Percentiles rank a stretch among this genome's conserved stretches.
Conservation (phyloP, 306 rosid genomes). For the Gastrolobium villosum region DNA sequence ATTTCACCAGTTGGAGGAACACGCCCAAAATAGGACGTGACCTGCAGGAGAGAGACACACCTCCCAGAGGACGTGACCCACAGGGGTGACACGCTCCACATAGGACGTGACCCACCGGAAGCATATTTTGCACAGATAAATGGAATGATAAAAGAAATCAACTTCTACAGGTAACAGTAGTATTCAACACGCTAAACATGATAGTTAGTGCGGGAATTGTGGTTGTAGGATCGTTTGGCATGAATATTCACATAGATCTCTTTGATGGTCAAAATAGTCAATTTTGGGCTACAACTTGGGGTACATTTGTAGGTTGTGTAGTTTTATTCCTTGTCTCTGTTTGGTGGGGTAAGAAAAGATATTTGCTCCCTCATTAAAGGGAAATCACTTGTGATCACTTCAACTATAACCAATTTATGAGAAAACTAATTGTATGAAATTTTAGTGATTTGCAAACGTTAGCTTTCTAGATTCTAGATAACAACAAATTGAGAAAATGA, state of each 20-base stretch:
- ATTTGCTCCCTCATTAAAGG: slow-evolving; percentile 32
- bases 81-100: too few relatives aligned
- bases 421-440: not conserved
- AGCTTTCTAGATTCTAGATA: too few relatives aligned
- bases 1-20: too few relatives aligned
- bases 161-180: slow-evolving; percentile 76
- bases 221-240: slow-evolving; percentile 54
- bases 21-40: too few relatives aligned
- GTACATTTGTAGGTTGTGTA: slow-evolving; percentile 26
- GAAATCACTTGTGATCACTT: not conserved
- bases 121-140: too few relatives aligned
- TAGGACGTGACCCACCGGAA: too few relatives aligned
- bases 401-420: not conserved
- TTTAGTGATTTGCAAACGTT: too few relatives aligned
- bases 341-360: slow-evolving; percentile 50
- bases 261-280: slow-evolving; percentile 29
- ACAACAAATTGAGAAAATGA: too few relatives aligned
- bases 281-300: slow-evolving; percentile 29
- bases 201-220: slow-evolving; percentile 45
- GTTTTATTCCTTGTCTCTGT: slow-evolving; percentile 3
- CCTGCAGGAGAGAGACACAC: too few relatives aligned
- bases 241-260: slow-evolving; percentile 52
- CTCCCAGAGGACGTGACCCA: too few relatives aligned
- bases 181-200: slow-evolving; percentile 39
- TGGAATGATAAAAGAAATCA: slow-evolving; percentile 89